Base-by-base conservation (phyloP, 2,329 filamentous ascomycete genomes). In the Scedosporium dehoogii region DNA sequence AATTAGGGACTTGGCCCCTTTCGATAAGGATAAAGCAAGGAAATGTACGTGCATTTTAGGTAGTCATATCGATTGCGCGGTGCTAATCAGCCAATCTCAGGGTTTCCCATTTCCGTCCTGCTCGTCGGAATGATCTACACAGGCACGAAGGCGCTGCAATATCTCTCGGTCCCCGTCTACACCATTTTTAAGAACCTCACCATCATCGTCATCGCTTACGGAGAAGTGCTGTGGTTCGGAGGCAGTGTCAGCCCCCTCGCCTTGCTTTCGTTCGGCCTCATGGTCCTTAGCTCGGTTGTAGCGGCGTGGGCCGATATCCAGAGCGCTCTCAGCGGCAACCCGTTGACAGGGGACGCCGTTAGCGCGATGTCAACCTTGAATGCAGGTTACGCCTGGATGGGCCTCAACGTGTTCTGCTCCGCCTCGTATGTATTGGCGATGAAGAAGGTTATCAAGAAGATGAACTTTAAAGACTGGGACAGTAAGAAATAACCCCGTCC, bases 181-280 rank as follows among this genome's bases (percentile, higher is more conserved):
- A 99, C 94, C 62, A 99, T 99, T 74, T 99, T 99, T 84, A 99
- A 99, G 84, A 99, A 99, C 79, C 77, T 99, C 80, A 97, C 94
- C 65, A 99, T 96, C 75, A 97, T 99, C 70, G 86, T 97, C 67
- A 99, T 97, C 71, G 94, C 94, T 62, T 99, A 99, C 69, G 94
- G 94, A 68, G 94, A 99, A 78, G 93, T 99, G 33, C 83, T 99
- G 61, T 97, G 93, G 92, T 99, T 99, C 69, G 94, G 94, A 65
- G 93, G 93, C 71, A 91, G 87, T 58, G 93, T 99, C 64, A 92
- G 90, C 16, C 85, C 88, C 57, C 86, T 96, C 75, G 87, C 92
- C 2, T 85, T 99, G 33, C 88, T 97, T 71, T 96, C 92, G 3
- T 99, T 99, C 70, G 92, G 92, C 62, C 80, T 99, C 66, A 99